These are phyloP conservation scores for Cardamine resedifolia DNA, from an alignment of 345 rosid genomes.

Conservation along the genomic window DNA sequence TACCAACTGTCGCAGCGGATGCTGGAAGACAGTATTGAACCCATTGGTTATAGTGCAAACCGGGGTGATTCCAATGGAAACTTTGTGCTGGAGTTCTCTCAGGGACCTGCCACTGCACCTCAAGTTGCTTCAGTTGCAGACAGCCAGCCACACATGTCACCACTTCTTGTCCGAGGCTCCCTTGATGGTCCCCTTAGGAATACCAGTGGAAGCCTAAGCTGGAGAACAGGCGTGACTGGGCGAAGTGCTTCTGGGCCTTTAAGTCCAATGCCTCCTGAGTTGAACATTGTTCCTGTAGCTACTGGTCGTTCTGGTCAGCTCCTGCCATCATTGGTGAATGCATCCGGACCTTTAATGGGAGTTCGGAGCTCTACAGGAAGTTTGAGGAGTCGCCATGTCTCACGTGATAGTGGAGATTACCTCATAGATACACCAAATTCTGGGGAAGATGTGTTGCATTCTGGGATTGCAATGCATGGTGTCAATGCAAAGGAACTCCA, in stretches of 20 bases:
- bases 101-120: conserved; percentile 75
- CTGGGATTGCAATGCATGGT: conserved; percentile 72
- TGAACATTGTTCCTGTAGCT: conserved; percentile 71
- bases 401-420: conserved; percentile 96
- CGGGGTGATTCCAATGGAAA: conserved; percentile 71
- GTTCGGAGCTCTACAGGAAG: conserved; percentile 96
- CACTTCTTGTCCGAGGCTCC: conserved; percentile 90
- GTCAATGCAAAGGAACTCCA: conserved; percentile 94
- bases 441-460: conserved; percentile 80
- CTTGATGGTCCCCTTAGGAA: conserved; percentile 94
- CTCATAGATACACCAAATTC: conserved; percentile 94
- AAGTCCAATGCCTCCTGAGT: conserved; percentile 92
- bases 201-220: conserved; percentile 90
- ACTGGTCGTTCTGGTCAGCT: conserved; percentile 95
- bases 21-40: conserved; percentile 92
- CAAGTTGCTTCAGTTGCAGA: conserved; percentile 72
- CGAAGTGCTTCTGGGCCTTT: conserved; percentile 91
- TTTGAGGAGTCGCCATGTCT: conserved; percentile 89
- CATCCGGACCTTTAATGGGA: conserved; percentile 96
- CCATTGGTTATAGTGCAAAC: conserved; percentile 52
- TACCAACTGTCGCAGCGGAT: conserved; percentile 90
- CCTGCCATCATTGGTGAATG: conserved; percentile 82
- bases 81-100: conserved; percentile 90
- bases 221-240: conserved; percentile 91
- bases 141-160: conserved; percentile 95